A percentile compares a stretch with the other conserved stretches of the same genome.
phyloP scores from a whole-genome alignment of 164 flowering plant species.

The Houttuynia cordata region DNA sequence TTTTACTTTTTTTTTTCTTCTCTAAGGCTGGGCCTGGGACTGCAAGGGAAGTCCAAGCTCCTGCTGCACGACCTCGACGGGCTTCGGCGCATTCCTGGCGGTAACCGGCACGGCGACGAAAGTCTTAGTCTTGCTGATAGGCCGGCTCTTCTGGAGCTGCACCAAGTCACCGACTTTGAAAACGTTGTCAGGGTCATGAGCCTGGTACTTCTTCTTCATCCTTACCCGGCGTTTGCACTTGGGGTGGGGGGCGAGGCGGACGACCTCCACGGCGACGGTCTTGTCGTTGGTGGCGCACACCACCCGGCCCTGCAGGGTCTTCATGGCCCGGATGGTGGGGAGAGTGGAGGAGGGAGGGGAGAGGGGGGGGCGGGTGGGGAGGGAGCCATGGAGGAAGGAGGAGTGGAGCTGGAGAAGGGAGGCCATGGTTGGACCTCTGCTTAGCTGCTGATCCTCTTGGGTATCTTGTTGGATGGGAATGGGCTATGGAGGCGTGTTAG shows the following conservation, averaged over 20 bases:
- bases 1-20: too few species aligned
- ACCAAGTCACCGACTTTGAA: slow-evolving; percentile 80
- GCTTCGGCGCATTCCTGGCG: slow-evolving; percentile 14
- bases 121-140: slow-evolving; percentile 79
- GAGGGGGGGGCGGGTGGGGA: slow-evolving; percentile 22
- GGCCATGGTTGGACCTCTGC: background rate
- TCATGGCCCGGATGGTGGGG: slow-evolving; percentile 54
- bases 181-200: slow-evolving; percentile 76
- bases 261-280: slow-evolving; percentile 46
- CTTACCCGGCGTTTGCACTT: slow-evolving; percentile 77
- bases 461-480: too few species aligned
- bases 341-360: slow-evolving; percentile 17
- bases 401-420: slow-evolving; percentile 9
- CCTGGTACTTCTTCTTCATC: slow-evolving; percentile 91
- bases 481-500: too few species aligned
- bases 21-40: slow-evolving; percentile 24
- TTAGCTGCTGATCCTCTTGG: background rate
- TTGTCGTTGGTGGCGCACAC: slow-evolving; percentile 77
- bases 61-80: slow-evolving; percentile 8
- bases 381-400: slow-evolving; percentile 45
- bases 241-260: slow-evolving; percentile 66
- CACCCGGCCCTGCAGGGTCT: slow-evolving; percentile 54
- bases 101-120: slow-evolving; percentile 50
- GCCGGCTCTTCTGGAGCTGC: slow-evolving; percentile 62
- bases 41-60: slow-evolving; percentile 57